Conservation (phyloP, 192 early-diverging fungal genomes). For the Gonapodya sp. region DNA sequence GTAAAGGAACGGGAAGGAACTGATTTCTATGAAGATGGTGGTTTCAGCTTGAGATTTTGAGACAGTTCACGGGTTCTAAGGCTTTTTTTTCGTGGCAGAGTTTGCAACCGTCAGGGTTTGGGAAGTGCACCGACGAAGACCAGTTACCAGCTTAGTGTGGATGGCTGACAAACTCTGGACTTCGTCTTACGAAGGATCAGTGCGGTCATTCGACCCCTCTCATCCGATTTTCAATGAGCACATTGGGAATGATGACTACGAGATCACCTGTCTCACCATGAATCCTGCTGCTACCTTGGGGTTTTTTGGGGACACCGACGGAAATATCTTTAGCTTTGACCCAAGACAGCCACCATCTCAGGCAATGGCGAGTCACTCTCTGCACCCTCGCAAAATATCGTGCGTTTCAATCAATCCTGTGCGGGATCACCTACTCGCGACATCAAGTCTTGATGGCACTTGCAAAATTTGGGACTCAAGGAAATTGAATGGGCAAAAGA, state of each 20-base stretch:
- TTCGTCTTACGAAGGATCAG: slow-evolving; percentile 6
- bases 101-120: neutral
- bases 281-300: neutral
- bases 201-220: neutral
- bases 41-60: neutral
- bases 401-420: neutral
- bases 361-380: neutral
- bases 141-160: neutral
- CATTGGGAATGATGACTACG: neutral
- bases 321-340: neutral
- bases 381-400: neutral
- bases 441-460: neutral
- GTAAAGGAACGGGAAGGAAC: neutral
- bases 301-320: neutral
- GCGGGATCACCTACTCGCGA: neutral
- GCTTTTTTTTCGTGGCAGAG: neutral
- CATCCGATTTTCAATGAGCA: neutral
- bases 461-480: neutral
- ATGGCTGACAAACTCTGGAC: neutral
- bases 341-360: neutral
- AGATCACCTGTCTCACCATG: neutral
- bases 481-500: neutral
- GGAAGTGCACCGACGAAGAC: neutral
- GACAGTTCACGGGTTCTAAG: neutral
- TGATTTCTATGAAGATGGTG: neutral